These are phyloP conservation scores for Athelia sp. DNA, from an alignment of 1,284 basidiomycete genomes.

Conservation along the genomic window DNA sequence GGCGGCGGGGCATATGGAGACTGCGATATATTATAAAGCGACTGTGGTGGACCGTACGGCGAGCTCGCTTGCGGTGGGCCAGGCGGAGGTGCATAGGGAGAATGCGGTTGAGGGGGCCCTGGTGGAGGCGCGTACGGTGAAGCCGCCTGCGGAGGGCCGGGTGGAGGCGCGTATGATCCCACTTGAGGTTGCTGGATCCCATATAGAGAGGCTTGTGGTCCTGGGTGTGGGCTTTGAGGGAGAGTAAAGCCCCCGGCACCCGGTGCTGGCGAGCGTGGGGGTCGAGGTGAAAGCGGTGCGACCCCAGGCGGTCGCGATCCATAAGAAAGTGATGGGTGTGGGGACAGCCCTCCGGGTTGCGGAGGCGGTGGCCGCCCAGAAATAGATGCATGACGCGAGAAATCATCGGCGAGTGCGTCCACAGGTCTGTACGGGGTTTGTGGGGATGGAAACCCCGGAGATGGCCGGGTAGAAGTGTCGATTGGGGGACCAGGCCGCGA, in stretches of 20 bases:
- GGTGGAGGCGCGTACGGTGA: too few relatives aligned
- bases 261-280: slow-evolving; percentile 1
- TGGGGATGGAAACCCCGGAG: neutral
- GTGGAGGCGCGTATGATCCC: too few relatives aligned
- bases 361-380: neutral
- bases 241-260: too few relatives aligned
- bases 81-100: too few relatives aligned
- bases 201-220: neutral
- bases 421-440: too few relatives aligned
- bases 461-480: slow-evolving; percentile 2
- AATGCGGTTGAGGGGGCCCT: too few relatives aligned
- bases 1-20: too few relatives aligned
- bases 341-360: slow-evolving; percentile 3
- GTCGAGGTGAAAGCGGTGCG: slow-evolving; percentile 10
- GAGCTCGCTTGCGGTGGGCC: too few relatives aligned
- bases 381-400: slow-evolving; percentile 19
- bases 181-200: too few relatives aligned
- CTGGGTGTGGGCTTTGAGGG: too few relatives aligned
- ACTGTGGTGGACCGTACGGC: too few relatives aligned
- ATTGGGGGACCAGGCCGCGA: slow-evolving; percentile 3
- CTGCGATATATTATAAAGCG: too few relatives aligned
- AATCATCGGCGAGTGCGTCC: slow-evolving; percentile 24
- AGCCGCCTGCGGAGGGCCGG: neutral
- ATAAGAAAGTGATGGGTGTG: neutral
- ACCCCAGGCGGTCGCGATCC: neutral